Conservation (phyloP, 176 grass and related monocot species). For the Carex kokanica region DNA sequence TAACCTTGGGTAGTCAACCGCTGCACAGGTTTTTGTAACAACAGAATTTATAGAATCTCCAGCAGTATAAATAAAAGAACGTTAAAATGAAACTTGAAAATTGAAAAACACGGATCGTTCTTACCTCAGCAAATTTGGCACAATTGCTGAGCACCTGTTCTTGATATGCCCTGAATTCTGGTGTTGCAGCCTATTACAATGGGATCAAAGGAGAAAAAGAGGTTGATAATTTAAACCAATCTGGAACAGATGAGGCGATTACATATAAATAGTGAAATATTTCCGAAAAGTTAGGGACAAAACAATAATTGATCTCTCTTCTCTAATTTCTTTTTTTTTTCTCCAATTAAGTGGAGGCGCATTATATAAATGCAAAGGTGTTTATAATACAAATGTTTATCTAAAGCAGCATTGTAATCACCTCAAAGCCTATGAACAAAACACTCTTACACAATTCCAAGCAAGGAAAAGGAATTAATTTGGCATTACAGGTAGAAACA, state of each 20-base stretch:
- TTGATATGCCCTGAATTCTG: conserved; percentile 87
- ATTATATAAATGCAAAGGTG: not conserved
- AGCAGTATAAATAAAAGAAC: conserved; percentile 17
- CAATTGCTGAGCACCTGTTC: conserved; percentile 94
- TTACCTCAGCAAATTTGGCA: conserved; percentile 94
- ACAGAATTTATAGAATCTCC: not conserved
- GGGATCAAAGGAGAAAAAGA: not conserved
- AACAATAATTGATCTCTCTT: not conserved
- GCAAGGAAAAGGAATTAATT: not conserved
- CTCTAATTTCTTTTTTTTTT: not conserved
- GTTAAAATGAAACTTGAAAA: not conserved
- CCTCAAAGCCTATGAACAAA: not conserved
- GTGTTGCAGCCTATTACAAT: conserved; percentile 56
- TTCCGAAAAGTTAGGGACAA: not conserved
- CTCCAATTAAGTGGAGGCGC: not conserved
- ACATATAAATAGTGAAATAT: not conserved
- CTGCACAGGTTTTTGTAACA: conserved; percentile 47
- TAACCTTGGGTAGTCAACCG: conserved; percentile 66
- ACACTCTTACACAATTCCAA: not conserved
- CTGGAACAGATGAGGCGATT: conserved; percentile 16
- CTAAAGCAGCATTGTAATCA: not conserved
- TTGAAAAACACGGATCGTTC: not conserved
- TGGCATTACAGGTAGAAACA: not conserved
- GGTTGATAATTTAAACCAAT: not conserved
- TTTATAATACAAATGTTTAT: not conserved